These are phyloP conservation scores for Fraxinus sp. DNA, from an alignment of 305 asterid genomes.

Conservation along the genomic window DNA sequence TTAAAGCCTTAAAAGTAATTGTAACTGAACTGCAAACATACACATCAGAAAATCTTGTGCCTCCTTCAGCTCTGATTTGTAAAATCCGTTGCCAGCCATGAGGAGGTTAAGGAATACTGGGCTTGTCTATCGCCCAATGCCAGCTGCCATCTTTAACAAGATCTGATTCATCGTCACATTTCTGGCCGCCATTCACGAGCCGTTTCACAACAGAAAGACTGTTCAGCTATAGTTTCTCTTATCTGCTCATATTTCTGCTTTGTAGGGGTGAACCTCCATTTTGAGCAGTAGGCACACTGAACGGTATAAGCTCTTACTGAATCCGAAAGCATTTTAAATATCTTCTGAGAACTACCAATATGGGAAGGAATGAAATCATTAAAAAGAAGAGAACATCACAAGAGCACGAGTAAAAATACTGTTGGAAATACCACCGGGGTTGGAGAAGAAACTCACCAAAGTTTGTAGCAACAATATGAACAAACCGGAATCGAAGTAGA, in stretches of 20 bases:
- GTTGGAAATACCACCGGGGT: too few relatives aligned
- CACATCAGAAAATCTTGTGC: slow-evolving; percentile 88
- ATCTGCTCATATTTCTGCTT: slow-evolving; percentile 78
- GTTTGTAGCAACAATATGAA: too few relatives aligned
- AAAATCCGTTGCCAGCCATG: slow-evolving; percentile 77
- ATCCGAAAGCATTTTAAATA: neutral
- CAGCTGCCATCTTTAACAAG: slow-evolving; percentile 67
- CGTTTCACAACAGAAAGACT: slow-evolving; percentile 43
- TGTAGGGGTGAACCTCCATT: slow-evolving; percentile 80
- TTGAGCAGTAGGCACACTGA: slow-evolving; percentile 75
- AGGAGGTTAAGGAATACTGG: slow-evolving; percentile 74
- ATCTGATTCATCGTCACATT: slow-evolving; percentile 68
- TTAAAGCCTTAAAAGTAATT: neutral
- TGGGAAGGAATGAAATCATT: neutral
- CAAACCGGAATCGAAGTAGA: too few relatives aligned
- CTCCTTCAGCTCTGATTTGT: slow-evolving; percentile 73
- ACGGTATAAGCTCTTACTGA: slow-evolving; percentile 56
- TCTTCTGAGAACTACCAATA: neutral
- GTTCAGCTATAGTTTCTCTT: slow-evolving; percentile 48
- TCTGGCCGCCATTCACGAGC: slow-evolving; percentile 73
- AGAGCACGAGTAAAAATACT: neutral
- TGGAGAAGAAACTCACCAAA: too few relatives aligned
- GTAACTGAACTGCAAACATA: slow-evolving; percentile 33
- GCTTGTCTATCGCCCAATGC: slow-evolving; percentile 90
- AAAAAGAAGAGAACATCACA: neutral